Evolutionary conservation across 768 basidiomycete genomes (phyloP), one percentile per base, ranked within the genome.

Genomic region (Naganishia onofrii): DNA sequence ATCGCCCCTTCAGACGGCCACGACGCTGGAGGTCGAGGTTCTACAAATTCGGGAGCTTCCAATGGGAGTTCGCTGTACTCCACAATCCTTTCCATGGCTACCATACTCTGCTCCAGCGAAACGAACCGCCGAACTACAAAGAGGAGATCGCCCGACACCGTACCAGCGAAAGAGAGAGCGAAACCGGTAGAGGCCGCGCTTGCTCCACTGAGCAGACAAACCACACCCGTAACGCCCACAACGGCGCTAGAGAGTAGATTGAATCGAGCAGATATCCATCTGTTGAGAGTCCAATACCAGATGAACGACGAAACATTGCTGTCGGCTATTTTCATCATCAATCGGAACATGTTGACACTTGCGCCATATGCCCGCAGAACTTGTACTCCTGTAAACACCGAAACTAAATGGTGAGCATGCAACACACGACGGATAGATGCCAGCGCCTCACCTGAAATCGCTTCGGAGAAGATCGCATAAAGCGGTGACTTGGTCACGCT

Each of bases 61-160:
- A 67, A 19, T 8, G 70, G 70, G 2, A 71, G 34, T 44, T 67
- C 56, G 17, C 51, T 67, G 31, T 90, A 94, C 82, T 95, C 93
- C 77, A 93, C 93, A 79, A 95, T 87, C 64, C 93, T 89, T 79
- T 94, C 92, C 88, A 82, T 66, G 0, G 81, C 81, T 0, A 91
- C 93, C 92, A 96, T 93, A 15, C 90, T 90, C 80, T 96, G 93
- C 77, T 96, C 92, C 23, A 95, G 83, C 23, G 90, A 87, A 32
- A 94, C 92, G 57, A 75, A 79, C 29, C 76, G 75, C 26, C 79
- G 70, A n/a, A 75, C 88, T 84, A 82, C 76, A 53, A 80, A 80
- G 6, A 82, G 76, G 60, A 89, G 85, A 76, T 93, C 91, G 53
- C 81, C 83, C 0, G 88, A 88, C 68, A 94, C 86, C 1, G 87